Conservation (phyloP, 73 alveolate species). For the Blepharisma stoltei region DNA sequence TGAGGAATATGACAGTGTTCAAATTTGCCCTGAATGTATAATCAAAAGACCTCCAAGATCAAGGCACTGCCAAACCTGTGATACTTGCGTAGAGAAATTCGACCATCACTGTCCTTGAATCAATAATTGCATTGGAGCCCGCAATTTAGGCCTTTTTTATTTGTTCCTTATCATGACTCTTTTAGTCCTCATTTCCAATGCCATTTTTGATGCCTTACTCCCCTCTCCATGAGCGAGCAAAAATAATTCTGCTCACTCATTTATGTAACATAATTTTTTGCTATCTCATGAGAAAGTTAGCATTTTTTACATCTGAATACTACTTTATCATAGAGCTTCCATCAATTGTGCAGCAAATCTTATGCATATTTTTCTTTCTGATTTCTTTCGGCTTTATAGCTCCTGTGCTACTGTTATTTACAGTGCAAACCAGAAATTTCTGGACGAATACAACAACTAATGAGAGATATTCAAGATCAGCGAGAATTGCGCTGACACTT, state of each 20-base stretch:
- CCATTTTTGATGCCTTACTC: background rate
- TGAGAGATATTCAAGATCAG: conserved; percentile 19
- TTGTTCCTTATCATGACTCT: background rate
- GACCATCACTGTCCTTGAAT: background rate
- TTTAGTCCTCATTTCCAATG: background rate
- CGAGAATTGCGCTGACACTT: background rate
- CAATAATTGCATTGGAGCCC: conserved; percentile 20
- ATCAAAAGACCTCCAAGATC: background rate
- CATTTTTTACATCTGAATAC: background rate
- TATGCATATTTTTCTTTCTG: background rate
- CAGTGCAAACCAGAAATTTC: background rate
- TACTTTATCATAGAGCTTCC: background rate
- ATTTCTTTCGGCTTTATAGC: background rate
- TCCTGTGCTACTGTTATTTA: background rate
- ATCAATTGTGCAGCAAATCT: too few relatives aligned
- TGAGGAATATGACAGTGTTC: conserved; percentile 3
- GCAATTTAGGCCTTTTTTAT: background rate
- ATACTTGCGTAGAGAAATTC: background rate
- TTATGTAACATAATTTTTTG: too few relatives aligned
- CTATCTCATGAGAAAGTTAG: background rate
- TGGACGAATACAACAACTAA: conserved; percentile 12
- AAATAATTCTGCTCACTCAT: too few relatives aligned
- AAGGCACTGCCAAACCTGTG: background rate
- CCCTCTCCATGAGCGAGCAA: too few relatives aligned
- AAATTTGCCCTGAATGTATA: conserved; percentile 23